These are phyloP conservation scores for Epichloe bromicola DNA, from an alignment of 2,329 filamentous ascomycete species.

Conservation along the genomic window DNA sequence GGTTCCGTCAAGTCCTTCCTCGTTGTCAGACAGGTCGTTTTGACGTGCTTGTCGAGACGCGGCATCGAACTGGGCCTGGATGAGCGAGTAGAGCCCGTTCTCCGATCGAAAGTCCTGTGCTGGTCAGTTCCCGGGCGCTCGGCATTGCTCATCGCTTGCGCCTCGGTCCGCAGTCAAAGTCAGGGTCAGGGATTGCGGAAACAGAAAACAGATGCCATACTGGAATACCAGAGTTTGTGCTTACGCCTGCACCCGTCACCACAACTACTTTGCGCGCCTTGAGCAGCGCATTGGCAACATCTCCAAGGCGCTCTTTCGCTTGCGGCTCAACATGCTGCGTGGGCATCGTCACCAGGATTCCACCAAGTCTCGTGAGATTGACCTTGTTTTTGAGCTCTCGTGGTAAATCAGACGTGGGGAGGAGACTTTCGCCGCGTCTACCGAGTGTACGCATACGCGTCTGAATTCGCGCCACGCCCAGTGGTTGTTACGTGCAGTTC, in stretches of 20 bases:
- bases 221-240: conserved; percentile 63
- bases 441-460: not conserved
- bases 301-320: conserved; percentile 42
- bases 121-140: conserved; percentile 8
- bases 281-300: conserved; percentile 49
- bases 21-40: conserved; percentile 14
- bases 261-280: conserved; percentile 58
- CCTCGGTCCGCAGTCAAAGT: not conserved
- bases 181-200: not conserved
- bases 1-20: conserved; percentile 10
- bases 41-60: conserved; percentile 26
- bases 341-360: conserved; percentile 33
- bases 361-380: not conserved
- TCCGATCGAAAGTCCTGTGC: conserved; percentile 57
- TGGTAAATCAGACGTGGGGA: not conserved
- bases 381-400: too few species aligned
- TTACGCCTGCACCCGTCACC: conserved; percentile 61
- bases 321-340: conserved; percentile 41
- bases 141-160: not conserved
- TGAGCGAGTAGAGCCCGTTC: conserved; percentile 59
- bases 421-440: not conserved
- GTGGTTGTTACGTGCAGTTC: not conserved
- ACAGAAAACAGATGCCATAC: conserved; percentile 25
- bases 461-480: not conserved
- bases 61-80: conserved; percentile 53